These are phyloP conservation scores for Grammothele lineata DNA, from an alignment of 768 basidiomycete species.

Conservation along the genomic window DNA sequence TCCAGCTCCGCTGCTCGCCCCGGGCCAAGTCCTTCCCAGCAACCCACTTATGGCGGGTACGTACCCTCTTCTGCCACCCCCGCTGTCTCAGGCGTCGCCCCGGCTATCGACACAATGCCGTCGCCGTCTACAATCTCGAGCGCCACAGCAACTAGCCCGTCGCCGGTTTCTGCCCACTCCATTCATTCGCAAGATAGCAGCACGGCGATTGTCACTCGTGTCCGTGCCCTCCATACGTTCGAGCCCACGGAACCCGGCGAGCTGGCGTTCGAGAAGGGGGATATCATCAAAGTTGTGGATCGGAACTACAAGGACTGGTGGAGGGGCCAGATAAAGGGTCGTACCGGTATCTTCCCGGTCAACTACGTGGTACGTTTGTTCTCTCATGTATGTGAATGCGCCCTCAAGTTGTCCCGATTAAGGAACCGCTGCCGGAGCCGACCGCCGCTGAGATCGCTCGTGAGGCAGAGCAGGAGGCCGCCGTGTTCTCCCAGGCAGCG, in stretches of 20 bases:
- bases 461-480: slow-evolving; percentile 84
- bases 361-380: slow-evolving; percentile 82
- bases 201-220: slow-evolving; percentile 61
- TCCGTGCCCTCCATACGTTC: slow-evolving; percentile 86
- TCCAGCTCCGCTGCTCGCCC: slow-evolving; percentile 13
- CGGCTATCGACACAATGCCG: background rate
- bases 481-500: slow-evolving; percentile 82
- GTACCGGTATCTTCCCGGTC: slow-evolving; percentile 94
- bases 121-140: slow-evolving; percentile 17
- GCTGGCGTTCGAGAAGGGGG: slow-evolving; percentile 86
- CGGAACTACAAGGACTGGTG: slow-evolving; percentile 96
- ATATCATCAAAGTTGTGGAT: slow-evolving; percentile 93
- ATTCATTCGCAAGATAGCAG: slow-evolving; percentile 20
- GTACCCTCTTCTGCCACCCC: slow-evolving; percentile 47
- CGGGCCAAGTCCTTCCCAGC: slow-evolving; percentile 22
- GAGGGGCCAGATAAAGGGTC: slow-evolving; percentile 85
- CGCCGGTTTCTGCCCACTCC: slow-evolving; percentile 27
- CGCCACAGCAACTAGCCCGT: slow-evolving; percentile 17
- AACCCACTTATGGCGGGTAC: slow-evolving; percentile 48
- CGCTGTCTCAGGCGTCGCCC: slow-evolving; percentile 33
- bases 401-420: background rate
- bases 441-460: slow-evolving; percentile 68
- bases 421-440: slow-evolving; percentile 87
- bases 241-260: slow-evolving; percentile 86
- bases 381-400: slow-evolving; percentile 2